These are phyloP conservation scores for Tarenaya hassleriana DNA, from an alignment of 345 rosid species.

Conservation along the genomic window DNA sequence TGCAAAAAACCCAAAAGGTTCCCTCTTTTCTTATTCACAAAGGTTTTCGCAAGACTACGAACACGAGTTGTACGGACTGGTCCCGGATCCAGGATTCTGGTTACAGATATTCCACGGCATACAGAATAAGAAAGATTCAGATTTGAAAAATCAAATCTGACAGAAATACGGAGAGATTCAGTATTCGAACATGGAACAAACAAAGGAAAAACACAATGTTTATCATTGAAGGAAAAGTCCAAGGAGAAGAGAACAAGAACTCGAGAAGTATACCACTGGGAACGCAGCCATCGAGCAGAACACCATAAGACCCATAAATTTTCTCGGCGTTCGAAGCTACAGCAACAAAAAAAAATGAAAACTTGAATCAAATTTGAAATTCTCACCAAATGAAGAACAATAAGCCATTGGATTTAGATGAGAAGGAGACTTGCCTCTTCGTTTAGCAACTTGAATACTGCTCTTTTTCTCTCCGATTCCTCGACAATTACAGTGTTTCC, in stretches of 20 bases:
- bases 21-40: conserved; percentile 10
- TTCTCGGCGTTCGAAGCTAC: conserved; percentile 11
- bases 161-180: conserved; percentile 4
- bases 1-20: conserved; percentile 20
- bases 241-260: neutral
- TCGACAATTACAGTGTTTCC: conserved; percentile 7
- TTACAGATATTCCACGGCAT: neutral
- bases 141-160: conserved; percentile 12
- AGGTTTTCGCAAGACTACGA: neutral
- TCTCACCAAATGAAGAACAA: neutral
- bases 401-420: neutral
- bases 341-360: neutral
- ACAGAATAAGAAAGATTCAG: neutral
- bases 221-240: neutral
- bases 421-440: conserved; percentile 11
- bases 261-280: conserved; percentile 23
- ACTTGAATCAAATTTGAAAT: neutral
- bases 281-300: conserved; percentile 13
- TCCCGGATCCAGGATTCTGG: conserved; percentile 18
- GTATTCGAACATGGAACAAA: conserved; percentile 6
- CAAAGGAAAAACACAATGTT: neutral
- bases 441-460: conserved; percentile 6
- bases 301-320: neutral
- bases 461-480: conserved; percentile 23
- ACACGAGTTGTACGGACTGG: neutral